phyloP scores from a whole-genome alignment of 768 basidiomycete species.

The Suillus cothurnatus region DNA sequence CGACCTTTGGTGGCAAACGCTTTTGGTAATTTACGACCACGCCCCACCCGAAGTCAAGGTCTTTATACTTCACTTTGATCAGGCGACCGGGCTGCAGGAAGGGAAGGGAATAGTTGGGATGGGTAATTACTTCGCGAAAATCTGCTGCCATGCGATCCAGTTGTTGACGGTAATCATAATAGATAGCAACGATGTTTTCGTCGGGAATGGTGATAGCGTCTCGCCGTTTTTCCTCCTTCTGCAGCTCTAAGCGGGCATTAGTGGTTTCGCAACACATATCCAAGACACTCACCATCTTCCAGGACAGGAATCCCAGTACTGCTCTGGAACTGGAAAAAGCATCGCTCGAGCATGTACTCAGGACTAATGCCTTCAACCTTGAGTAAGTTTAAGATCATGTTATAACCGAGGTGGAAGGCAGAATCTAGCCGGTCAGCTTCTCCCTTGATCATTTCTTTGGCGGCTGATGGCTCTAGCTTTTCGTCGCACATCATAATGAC shows the following conservation, averaged over 20 bases:
- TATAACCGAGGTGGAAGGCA: conserved; percentile 98
- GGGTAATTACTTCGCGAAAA: conserved; percentile 90
- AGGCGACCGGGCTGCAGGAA: conserved; percentile 92
- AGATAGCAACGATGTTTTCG: conserved; percentile 82
- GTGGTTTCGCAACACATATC: background rate
- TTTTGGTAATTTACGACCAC: conserved; percentile 92
- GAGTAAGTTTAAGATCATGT: conserved; percentile 98
- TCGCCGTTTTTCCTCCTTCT: conserved; percentile 66
- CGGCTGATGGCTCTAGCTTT: conserved; percentile 89
- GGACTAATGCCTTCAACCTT: conserved; percentile 98
- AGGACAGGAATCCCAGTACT: conserved; percentile 85
- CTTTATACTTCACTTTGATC: conserved; percentile 87
- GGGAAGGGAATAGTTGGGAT: conserved; percentile 92
- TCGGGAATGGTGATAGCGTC: conserved; percentile 74
- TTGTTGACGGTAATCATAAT: conserved; percentile 92
- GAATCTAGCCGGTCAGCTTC: conserved; percentile 96
- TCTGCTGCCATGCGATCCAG: conserved; percentile 88
- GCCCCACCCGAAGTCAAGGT: conserved; percentile 96
- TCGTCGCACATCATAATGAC: conserved; percentile 99
- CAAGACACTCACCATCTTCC: conserved; percentile 66
- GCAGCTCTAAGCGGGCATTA: conserved; percentile 58
- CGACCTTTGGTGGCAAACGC: conserved; percentile 77
- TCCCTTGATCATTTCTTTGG: conserved; percentile 98
- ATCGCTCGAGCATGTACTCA: conserved; percentile 96
- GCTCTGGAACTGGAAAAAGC: conserved; percentile 99